A percentile compares a stretch with the other conserved stretches of the same genome.
These are phyloP conservation scores for Closterium sp. DNA, from an alignment of 139 green algal genomes.

Conservation along the genomic window DNA sequence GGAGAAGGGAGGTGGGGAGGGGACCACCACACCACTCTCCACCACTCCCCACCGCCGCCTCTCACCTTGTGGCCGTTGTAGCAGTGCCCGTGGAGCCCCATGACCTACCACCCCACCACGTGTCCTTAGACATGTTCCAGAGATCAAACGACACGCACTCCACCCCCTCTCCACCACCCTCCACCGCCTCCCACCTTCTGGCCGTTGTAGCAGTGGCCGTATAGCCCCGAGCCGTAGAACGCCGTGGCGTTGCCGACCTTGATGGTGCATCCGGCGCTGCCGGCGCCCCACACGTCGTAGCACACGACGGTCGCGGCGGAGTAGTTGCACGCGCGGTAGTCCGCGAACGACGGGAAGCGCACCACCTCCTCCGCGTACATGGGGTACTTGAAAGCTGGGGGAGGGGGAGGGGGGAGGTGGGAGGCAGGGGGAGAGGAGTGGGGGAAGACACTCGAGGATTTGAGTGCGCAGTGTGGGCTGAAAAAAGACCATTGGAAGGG, in stretches of 20 bases:
- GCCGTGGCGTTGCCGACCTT: background rate
- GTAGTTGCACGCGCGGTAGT: conserved; percentile 6
- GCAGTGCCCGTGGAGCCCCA: background rate
- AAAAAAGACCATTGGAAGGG: too few relatives aligned
- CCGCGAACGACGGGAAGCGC: background rate
- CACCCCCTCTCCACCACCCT: background rate
- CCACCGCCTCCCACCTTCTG: background rate
- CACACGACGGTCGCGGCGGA: background rate
- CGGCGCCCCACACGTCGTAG: background rate
- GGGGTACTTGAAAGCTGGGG: background rate
- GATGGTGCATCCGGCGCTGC: background rate
- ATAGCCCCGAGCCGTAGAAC: background rate
- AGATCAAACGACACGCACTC: background rate
- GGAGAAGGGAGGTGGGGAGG: too few relatives aligned
- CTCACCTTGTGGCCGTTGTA: background rate
- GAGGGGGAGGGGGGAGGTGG: too few relatives aligned
- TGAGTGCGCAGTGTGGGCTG: too few relatives aligned
- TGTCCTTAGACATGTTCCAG: background rate
- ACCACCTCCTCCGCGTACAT: background rate
- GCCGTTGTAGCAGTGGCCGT: background rate
- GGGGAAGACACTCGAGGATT: background rate
- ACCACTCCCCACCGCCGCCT: too few relatives aligned
- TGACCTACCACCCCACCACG: too few relatives aligned
- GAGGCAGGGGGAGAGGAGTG: background rate
- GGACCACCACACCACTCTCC: too few relatives aligned